Evolutionary conservation across 2,329 filamentous ascomycete genomes (phyloP).

Genomic region (Phyllosticta citrichinensis): DNA sequence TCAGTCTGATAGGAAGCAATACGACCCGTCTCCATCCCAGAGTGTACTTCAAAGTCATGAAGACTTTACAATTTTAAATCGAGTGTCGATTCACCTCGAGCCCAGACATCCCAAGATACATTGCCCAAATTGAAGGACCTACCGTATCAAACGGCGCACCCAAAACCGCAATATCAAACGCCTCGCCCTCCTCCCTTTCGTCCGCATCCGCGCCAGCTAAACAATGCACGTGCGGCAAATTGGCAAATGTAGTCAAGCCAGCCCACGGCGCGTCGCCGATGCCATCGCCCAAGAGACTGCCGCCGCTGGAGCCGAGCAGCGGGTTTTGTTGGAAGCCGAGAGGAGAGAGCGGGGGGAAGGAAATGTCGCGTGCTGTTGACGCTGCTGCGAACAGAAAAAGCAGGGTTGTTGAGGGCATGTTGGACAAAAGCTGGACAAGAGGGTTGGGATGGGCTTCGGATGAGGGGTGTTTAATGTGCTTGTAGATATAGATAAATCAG

Average conservation of each 20-base stretch:
- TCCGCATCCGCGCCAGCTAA: slow-evolving; percentile 19
- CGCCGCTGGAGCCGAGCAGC: slow-evolving; percentile 10
- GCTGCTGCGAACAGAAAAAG: not conserved
- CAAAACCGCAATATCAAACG: slow-evolving; percentile 39
- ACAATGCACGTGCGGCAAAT: slow-evolving; percentile 40
- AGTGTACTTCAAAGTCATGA: no score
- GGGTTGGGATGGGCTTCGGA: no score
- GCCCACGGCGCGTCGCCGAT: slow-evolving; percentile 25
- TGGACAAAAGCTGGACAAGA: no score
- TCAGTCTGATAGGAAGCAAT: not conserved
- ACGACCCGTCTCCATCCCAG: no score
- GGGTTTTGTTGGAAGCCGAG: slow-evolving; percentile 24
- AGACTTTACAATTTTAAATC: no score
- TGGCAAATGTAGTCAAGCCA: slow-evolving; percentile 38
- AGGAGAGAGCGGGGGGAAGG: slow-evolving; percentile 29
- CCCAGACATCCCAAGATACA: no score
- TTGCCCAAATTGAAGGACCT: slow-evolving; percentile 12
- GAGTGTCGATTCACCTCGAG: no score
- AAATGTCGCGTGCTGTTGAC: slow-evolving; percentile 30
- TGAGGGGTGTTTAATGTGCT: no score
- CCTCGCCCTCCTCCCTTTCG: slow-evolving; percentile 15
- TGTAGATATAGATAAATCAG: not conserved
- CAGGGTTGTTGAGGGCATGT: no score
- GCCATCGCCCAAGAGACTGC: slow-evolving; percentile 17
- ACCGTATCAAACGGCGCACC: slow-evolving; percentile 42